These are phyloP conservation scores for Termitomyces sp. DNA, from an alignment of 768 basidiomycete species.

Conservation along the genomic window DNA sequence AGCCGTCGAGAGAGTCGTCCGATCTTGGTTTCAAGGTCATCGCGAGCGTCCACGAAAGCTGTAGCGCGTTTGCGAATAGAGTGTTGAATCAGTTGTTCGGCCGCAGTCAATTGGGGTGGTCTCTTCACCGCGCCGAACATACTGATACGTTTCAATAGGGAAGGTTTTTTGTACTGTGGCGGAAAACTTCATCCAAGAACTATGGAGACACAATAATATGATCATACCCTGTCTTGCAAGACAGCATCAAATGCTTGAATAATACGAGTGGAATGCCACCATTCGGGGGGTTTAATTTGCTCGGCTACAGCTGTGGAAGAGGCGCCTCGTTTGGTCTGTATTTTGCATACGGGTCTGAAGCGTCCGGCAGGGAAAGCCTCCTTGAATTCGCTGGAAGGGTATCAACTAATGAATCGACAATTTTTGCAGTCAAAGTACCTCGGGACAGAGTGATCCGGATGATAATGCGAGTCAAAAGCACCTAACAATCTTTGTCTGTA, in stretches of 20 bases:
- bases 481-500: slow-evolving; percentile 69
- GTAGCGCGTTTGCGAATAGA: slow-evolving; percentile 94
- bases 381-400: slow-evolving; percentile 73
- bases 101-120: slow-evolving; percentile 67
- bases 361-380: slow-evolving; percentile 92
- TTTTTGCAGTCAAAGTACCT: slow-evolving; percentile 35
- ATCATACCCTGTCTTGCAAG: slow-evolving; percentile 72
- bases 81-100: slow-evolving; percentile 82
- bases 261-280: slow-evolving; percentile 93
- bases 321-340: slow-evolving; percentile 78
- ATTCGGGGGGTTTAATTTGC: slow-evolving; percentile 84
- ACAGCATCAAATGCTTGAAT: slow-evolving; percentile 89
- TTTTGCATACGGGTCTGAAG: slow-evolving; percentile 88
- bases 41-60: slow-evolving; percentile 90
- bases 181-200: neutral
- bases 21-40: slow-evolving; percentile 92
- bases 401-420: slow-evolving; percentile 6
- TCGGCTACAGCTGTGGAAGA: slow-evolving; percentile 83
- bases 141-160: slow-evolving; percentile 79
- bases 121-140: slow-evolving; percentile 69
- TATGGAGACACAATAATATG: neutral
- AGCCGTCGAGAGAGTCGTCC: slow-evolving; percentile 80
- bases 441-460: slow-evolving; percentile 83
- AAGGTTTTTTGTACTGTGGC: slow-evolving; percentile 80
- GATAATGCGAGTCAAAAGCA: slow-evolving; percentile 84